Base-by-base conservation (phyloP, 2,329 filamentous ascomycete genomes). In the Microdochium paspali region DNA sequence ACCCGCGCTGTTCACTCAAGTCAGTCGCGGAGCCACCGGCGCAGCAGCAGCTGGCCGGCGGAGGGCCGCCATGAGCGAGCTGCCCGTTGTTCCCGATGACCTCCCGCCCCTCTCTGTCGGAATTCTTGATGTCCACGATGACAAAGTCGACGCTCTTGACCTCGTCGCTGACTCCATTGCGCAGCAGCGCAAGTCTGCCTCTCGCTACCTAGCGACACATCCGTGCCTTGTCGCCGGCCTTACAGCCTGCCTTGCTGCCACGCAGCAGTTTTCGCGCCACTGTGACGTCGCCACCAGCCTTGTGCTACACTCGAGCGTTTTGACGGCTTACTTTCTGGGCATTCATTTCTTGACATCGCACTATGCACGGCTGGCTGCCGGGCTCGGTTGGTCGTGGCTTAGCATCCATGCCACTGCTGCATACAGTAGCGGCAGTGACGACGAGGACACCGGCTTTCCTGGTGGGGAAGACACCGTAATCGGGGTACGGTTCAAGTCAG, bases 161-260 rank as follows among this genome's bases (percentile, higher is more conserved):
- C 77, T 95, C 20, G 75, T 95, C 32, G 84, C 88, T 51, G 87
- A 91, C 65, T 88, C 84, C 49, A 79, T 94, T 45, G 86, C 87
- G 30, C 85, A 95, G 66, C 89, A 93, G 71, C 81, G 85, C 51
- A 83, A 88, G 61, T 67, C 76, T 9, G 80, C 86, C 20, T 78
- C 81, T 39, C 68, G 70, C 47, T 69, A 78, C 52, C 69, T 93
- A 49, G 70, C 87, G 51, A 78, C 77, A 56, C 80, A 88, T 65
- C 80, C 79, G 0, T 61, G 77, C 23, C 69, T 72, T 45, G 59
- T 82, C 13, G 66, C 72, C 21, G 62, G 71, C 7, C 65, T 81
- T n/a, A 58, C 66, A 35, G 59, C 65, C 10, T 56, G 65, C 15
- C 63, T 80, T 18, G 69, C 63, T 10, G 51, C 67, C 43, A 61